Conservation (phyloP, 192 early-diverging fungal species). For the Pecoramyces ruminantium region DNA sequence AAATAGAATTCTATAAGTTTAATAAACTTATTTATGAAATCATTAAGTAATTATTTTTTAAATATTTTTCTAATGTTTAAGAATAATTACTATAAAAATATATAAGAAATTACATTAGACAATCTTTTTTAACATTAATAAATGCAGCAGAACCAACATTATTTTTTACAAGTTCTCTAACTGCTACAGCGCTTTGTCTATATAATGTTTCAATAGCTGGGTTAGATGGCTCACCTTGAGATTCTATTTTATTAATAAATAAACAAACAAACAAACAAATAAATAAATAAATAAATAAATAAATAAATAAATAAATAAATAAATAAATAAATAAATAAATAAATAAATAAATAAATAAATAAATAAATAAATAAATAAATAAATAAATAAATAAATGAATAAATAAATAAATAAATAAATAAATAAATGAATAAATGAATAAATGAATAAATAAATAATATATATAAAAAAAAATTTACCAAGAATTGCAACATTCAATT, state of each 20-base stretch:
- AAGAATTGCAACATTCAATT: constrained; percentile 54
- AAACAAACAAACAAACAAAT: not conserved
- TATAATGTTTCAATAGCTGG: constrained; percentile 1
- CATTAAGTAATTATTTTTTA: no score
- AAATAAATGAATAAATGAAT: no score
- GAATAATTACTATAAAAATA: no score
- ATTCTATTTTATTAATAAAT: not conserved
- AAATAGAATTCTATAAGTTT: no score
- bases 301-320: not conserved
- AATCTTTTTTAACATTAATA: constrained; percentile 2
- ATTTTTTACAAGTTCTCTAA: not conserved
- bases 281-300: not conserved
- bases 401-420: no score
- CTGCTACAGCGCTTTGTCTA: constrained; percentile 1
- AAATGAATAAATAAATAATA: no score
- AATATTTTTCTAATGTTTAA: no score
- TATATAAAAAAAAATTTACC: not conserved
- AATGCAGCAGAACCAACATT: constrained; percentile 3
- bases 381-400: not conserved
- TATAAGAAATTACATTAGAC: not conserved
- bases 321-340: not conserved
- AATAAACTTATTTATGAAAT: no score
- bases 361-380: no score
- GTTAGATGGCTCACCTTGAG: not conserved
- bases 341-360: no score